phyloP scores from a whole-genome alignment of 345 rosid species.

The Gossypium australe region DNA sequence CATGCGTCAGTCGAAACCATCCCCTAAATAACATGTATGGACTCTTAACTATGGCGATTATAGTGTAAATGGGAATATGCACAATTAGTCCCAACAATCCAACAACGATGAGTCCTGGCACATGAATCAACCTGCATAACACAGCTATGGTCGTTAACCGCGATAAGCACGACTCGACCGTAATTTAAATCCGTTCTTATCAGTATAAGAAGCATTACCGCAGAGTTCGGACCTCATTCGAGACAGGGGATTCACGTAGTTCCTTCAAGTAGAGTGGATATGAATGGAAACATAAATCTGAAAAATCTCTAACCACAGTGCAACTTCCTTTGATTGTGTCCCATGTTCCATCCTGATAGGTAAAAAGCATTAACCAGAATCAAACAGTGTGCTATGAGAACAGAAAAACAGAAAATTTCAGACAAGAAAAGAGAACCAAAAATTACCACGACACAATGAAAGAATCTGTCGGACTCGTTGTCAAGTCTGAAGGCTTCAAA shows the following conservation, averaged over 20 bases:
- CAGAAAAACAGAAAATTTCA: neutral
- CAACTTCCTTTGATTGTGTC: constrained; percentile 74
- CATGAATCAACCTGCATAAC: constrained; percentile 55
- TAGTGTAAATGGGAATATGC: constrained; percentile 65
- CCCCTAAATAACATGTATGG: constrained; percentile 73
- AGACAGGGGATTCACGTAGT: constrained; percentile 43
- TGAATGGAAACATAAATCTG: constrained; percentile 69
- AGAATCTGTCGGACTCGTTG: constrained; percentile 49
- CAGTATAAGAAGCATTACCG: constrained; percentile 37
- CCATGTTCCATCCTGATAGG: constrained; percentile 78
- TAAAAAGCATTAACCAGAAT: neutral
- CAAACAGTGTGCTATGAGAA: neutral
- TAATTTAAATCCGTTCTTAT: neutral
- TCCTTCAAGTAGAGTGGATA: constrained; percentile 61
- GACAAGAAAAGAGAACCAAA: neutral
- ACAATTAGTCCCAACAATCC: constrained; percentile 60
- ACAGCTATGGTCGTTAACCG: constrained; percentile 6
- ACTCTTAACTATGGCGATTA: constrained; percentile 62
- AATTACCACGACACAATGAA: constrained; percentile 62
- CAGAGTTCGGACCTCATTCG: constrained; percentile 51
- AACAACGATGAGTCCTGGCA: constrained; percentile 65
- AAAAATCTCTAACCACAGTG: constrained; percentile 65
- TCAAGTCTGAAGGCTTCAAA: constrained; percentile 78
- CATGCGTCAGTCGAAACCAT: constrained; percentile 65
- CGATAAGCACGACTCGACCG: neutral